These are phyloP conservation scores for Trichoderma sp. DNA, from an alignment of 2,329 filamentous ascomycete genomes.

Conservation along the genomic window DNA sequence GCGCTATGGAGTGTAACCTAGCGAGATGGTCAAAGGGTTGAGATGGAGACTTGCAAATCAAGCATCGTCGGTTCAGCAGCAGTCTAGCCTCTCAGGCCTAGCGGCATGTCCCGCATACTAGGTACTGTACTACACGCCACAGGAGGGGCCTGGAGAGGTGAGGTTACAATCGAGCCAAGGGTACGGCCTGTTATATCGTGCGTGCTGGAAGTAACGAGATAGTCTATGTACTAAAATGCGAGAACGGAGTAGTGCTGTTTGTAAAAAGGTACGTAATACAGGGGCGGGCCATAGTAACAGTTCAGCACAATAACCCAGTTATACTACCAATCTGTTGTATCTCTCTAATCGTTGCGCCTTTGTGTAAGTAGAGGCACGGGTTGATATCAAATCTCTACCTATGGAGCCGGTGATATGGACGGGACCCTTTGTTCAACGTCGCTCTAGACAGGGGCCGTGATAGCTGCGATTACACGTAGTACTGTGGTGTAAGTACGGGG, in stretches of 20 bases:
- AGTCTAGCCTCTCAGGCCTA: background rate
- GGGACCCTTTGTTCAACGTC: background rate
- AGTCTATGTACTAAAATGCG: background rate
- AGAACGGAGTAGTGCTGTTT: background rate
- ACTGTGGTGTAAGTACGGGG: background rate
- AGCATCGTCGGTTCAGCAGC: background rate
- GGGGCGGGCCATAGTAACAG: background rate
- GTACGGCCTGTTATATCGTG: background rate
- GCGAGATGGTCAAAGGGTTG: background rate
- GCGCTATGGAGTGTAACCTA: slow-evolving; percentile 18
- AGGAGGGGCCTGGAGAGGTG: slow-evolving; percentile 3
- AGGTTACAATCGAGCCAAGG: slow-evolving; percentile 10
- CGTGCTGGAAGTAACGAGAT: background rate
- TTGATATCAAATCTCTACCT: background rate
- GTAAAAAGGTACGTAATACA: background rate
- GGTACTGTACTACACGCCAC: background rate
- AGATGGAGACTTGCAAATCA: background rate
- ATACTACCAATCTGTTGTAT: background rate
- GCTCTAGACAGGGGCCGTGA: background rate
- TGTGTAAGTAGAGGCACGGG: background rate
- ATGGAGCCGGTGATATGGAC: background rate
- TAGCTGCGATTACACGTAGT: background rate
- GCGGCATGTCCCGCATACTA: background rate
- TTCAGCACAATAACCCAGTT: background rate
- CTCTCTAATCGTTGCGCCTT: background rate